Conservation (phyloP, 306 rosid genomes). For the Styphnolobium japonicum region DNA sequence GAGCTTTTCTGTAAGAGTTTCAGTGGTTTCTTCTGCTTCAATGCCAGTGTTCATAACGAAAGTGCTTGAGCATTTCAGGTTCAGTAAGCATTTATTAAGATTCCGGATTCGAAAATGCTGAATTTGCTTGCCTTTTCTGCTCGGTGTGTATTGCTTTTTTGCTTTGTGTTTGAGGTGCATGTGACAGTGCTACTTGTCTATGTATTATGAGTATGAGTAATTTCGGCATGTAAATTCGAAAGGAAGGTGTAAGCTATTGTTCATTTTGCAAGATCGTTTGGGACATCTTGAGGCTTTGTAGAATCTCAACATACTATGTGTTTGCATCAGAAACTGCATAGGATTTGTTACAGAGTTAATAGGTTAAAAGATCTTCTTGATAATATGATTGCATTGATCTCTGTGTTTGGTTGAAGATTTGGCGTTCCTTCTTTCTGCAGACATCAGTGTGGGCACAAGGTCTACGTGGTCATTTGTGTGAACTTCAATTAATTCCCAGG, state of each 20-base stretch:
- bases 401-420: slow-evolving; percentile 8
- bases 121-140: background rate
- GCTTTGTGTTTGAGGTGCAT: slow-evolving; percentile 13
- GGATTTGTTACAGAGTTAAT: slow-evolving; percentile 2
- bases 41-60: background rate
- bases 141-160: background rate
- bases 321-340: slow-evolving; percentile 16
- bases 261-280: background rate
- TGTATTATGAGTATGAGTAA: background rate
- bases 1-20: slow-evolving; percentile 15
- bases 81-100: background rate
- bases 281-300: background rate
- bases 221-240: background rate
- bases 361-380: background rate
- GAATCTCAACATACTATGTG: background rate
- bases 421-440: background rate
- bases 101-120: background rate
- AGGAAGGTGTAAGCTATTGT: background rate
- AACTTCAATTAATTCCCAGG: slow-evolving; percentile 4
- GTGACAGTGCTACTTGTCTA: background rate
- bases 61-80: background rate
- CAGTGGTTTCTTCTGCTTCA: background rate
- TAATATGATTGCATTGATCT: background rate
- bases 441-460: background rate
- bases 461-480: background rate